Evolutionary conservation across 2,329 filamentous ascomycete species (phyloP), one percentile per base, ranked within the genome.

Genomic region (Venturia nashicola): DNA sequence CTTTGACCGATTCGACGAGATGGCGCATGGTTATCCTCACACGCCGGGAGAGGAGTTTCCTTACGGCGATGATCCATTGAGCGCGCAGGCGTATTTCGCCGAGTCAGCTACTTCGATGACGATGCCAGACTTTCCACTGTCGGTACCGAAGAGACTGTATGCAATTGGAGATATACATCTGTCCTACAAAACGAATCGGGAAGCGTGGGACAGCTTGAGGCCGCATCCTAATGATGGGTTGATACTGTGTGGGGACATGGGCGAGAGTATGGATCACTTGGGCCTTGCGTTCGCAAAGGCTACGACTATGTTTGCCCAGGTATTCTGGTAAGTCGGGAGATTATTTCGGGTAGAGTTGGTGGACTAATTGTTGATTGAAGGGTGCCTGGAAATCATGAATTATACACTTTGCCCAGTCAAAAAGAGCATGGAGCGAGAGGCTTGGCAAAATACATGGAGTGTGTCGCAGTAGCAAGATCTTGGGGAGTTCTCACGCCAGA

Each of bases 351-450:
- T 0, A 82, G 82, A 5, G 84, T 84, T 69, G 82, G 84, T 67
- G 82, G 84, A 72, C 76, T 85, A 57, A 57, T n/a, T 3, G 5
- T 36, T 18, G 27, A n/a, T n/a, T 51, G 12, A n/a, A 57, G 51
- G 51, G 51, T 57, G 11, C 82, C 82, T 0, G 82, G 82, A 5
- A 85, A 85, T 69, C 82, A 85, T 67, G 82, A 85, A 73, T 76
- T 85, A 14, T 85, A 84, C 70, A 82, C 79, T 1, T 69, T 83
- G 62, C 75, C 76, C 0, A 70, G 73, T 4, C 69, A 76, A 32
- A 72, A 75, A 57, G 34, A 61, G 16, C 36, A 59, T 44, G 72
- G 71, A 4, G 72, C 77, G 3, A 71, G 76, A 5, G 82, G 82
- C 64, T 79, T 81, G 68, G 74, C 71, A 59, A 84, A 84, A 69